Evolutionary conservation across 768 basidiomycete genomes (phyloP), one percentile per base, ranked within the genome.

Genomic region (Amanita brunnescens): DNA sequence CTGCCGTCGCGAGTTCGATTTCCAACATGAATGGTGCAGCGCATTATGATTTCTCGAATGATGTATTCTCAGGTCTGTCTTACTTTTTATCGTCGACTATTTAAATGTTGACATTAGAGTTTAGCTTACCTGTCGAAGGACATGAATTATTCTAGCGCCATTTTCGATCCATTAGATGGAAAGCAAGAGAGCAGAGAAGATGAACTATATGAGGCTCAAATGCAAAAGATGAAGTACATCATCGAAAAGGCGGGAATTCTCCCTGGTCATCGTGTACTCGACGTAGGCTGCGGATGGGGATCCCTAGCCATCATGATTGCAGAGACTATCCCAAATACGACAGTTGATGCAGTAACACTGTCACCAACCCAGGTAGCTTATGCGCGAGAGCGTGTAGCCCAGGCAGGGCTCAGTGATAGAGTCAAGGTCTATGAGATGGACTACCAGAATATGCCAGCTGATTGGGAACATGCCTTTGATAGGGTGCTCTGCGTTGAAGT

Each of bases 1-100:
- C 81, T 5, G 73, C 87, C 38, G 69, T 75, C 44, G 85, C 83
- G 60, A n/a, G n/a, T n/a, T 77, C 81, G 7, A 70, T 78, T 6
- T 77, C 74, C 13, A 87, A 87, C n/a, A n/a, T n/a, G n/a, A n/a
- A n/a, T 59, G 84, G 87, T 55, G 80, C 79, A 32, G 83, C 85
- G 3, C 85, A 87, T 62, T 87, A 89, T 62, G 87, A 90, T 60
- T 81, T 87, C 45, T 83, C 81, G 4, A 88, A 90, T 61, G 76
- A 74, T 6, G 86, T 87, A 84, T 87, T 87, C 60, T 70, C 73
- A 51, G 79, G 79, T 78, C 43, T 14, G 61, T 57, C 24, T 53
- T n/a, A 46, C 39, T 41, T 21, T 18, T 45, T 34, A 14, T 39
- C 32, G 2, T 39, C 20, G 26, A 29, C 3, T 29, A 29, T n/a